Conservation (phyloP, 768 basidiomycete genomes). For the Leccinum pellstonianum region DNA sequence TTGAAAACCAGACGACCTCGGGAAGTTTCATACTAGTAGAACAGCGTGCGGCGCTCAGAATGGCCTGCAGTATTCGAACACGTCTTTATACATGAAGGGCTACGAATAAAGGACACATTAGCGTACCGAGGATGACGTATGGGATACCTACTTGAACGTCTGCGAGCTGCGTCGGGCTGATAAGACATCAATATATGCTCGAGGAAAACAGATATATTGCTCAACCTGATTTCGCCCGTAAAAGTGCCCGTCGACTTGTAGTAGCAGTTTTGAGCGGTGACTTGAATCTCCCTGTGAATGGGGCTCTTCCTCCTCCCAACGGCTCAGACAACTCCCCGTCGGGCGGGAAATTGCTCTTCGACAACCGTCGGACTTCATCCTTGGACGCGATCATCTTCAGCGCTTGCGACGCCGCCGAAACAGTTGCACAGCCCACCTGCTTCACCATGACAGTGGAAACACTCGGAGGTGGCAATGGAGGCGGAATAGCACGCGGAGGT, state of each 20-base stretch:
- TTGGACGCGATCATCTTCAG: slow-evolving; percentile 56
- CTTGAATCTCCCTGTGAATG: slow-evolving; percentile 65
- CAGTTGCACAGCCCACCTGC: slow-evolving; percentile 22
- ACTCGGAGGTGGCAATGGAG: slow-evolving; percentile 44
- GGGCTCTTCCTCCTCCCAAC: slow-evolving; percentile 37
- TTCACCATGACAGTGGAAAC: slow-evolving; percentile 32
- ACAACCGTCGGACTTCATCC: slow-evolving; percentile 37
- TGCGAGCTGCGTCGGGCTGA: slow-evolving; percentile 76
- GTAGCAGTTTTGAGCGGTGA: slow-evolving; percentile 93
- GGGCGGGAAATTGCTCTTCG: slow-evolving; percentile 10
- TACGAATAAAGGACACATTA: neutral
- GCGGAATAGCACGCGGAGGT: slow-evolving; percentile 33
- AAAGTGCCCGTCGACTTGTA: slow-evolving; percentile 83
- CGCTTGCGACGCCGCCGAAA: slow-evolving; percentile 49
- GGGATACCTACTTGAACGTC: slow-evolving; percentile 70
- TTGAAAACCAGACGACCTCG: slow-evolving; percentile 68
- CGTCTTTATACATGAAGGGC: neutral
- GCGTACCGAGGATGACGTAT: slow-evolving; percentile 86
- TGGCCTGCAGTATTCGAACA: slow-evolving; percentile 53
- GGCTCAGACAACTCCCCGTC: slow-evolving; percentile 8
- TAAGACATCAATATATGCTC: neutral
- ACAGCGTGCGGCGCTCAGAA: slow-evolving; percentile 92
- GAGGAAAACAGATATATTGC: neutral
- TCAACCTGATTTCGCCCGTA: slow-evolving; percentile 90
- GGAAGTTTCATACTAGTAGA: slow-evolving; percentile 71